Percentiles rank a stretch among this genome's conserved stretches.
These are phyloP conservation scores for Hymenoscyphus fraxineus DNA, from an alignment of 2,329 filamentous ascomycete genomes.

Conservation along the genomic window DNA sequence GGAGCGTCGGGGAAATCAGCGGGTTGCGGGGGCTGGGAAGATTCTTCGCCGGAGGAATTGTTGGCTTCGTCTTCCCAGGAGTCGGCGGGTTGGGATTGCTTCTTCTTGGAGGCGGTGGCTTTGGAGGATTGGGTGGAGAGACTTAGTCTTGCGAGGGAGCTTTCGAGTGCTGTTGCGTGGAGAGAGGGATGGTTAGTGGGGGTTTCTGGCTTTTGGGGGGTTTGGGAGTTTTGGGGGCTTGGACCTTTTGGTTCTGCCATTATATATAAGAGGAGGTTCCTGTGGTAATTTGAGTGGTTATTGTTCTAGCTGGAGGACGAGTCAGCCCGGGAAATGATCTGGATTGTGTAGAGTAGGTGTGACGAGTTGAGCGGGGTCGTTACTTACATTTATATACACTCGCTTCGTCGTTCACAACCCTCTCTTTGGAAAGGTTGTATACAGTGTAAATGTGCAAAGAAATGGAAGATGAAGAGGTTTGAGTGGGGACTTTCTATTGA, in stretches of 20 bases:
- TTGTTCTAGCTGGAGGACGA: not conserved
- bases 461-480: not conserved
- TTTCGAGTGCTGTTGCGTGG: conserved; percentile 26
- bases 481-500: not conserved
- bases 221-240: conserved; percentile 1
- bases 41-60: conserved; percentile 35
- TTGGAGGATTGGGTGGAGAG: conserved; percentile 26
- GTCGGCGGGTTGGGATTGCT: conserved; percentile 46
- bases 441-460: not conserved
- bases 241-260: conserved; percentile 27
- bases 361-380: not conserved
- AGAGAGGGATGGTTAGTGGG: conserved; percentile 1
- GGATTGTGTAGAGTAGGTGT: not conserved
- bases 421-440: not conserved
- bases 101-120: conserved; percentile 33
- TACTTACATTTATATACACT: not conserved
- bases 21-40: conserved; percentile 28
- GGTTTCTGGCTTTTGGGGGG: not conserved
- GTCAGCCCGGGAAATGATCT: conserved; percentile 6
- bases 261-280: not conserved
- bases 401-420: not conserved
- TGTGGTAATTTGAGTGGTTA: not conserved
- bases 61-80: conserved; percentile 74
- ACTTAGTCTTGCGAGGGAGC: conserved; percentile 29
- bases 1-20: conserved; percentile 47